These are phyloP conservation scores for Suhomyces terraborum DNA, from an alignment of 1,139 yeast genomes.

Conservation along the genomic window DNA sequence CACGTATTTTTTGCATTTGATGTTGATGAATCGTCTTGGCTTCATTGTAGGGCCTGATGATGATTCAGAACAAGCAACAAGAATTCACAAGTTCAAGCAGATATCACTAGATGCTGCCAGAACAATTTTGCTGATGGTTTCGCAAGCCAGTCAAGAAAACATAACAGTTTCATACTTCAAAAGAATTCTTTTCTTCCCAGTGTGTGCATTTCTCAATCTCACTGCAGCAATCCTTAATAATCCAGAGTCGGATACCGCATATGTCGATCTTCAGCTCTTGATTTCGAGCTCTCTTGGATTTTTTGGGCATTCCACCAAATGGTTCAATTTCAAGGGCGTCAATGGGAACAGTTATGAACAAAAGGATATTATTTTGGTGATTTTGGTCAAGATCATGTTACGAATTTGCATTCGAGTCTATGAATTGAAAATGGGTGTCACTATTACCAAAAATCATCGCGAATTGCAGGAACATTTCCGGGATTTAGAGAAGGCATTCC, in stretches of 20 bases:
- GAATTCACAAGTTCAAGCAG: slow-evolving; percentile 25
- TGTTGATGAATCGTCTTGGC: slow-evolving; percentile 36
- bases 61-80: slow-evolving; percentile 18
- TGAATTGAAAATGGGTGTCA: slow-evolving; percentile 24
- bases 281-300: slow-evolving; percentile 31
- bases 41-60: slow-evolving; percentile 24
- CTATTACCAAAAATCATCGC: slow-evolving; percentile 20
- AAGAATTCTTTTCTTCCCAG: slow-evolving; percentile 39
- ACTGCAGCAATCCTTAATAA: slow-evolving; percentile 36
- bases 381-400: slow-evolving; percentile 28
- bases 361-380: slow-evolving; percentile 27
- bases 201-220: slow-evolving; percentile 37
- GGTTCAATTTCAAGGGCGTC: slow-evolving; percentile 4
- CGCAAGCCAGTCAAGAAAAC: slow-evolving; percentile 23
- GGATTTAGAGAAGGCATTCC: slow-evolving; percentile 24
- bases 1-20: slow-evolving; percentile 35
- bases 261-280: slow-evolving; percentile 34
- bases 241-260: slow-evolving; percentile 31
- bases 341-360: slow-evolving; percentile 22
- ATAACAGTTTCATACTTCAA: slow-evolving; percentile 30
- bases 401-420: slow-evolving; percentile 28
- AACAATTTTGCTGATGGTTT: slow-evolving; percentile 33
- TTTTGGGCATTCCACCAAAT: slow-evolving; percentile 19
- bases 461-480: slow-evolving; percentile 28
- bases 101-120: slow-evolving; percentile 37